Conservation (phyloP, 257 asterid species). For the Forsythia viridissima region DNA sequence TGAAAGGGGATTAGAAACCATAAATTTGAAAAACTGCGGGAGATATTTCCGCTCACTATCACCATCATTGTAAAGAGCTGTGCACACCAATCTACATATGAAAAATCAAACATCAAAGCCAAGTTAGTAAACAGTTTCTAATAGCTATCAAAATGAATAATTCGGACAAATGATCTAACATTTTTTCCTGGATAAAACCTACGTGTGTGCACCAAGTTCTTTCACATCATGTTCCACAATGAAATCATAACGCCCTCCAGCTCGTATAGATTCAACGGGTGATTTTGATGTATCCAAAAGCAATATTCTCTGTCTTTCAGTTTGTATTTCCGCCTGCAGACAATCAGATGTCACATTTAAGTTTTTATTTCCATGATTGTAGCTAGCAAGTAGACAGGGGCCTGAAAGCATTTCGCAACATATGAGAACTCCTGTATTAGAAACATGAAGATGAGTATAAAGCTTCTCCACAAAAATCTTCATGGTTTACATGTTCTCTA, state of each 20-base stretch:
- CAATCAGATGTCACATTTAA: slow-evolving; percentile 29
- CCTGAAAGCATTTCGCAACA: background rate
- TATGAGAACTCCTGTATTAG: slow-evolving; percentile 8
- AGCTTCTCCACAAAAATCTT: background rate
- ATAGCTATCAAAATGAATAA: background rate
- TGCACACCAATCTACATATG: slow-evolving; percentile 79
- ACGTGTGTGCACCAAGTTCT: slow-evolving; percentile 99
- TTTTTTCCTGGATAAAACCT: slow-evolving; percentile 33
- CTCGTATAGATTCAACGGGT: slow-evolving; percentile 91
- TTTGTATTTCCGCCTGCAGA: slow-evolving; percentile 93
- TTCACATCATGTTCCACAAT: slow-evolving; percentile 98
- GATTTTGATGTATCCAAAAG: slow-evolving; percentile 91
- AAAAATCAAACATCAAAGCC: slow-evolving; percentile 23
- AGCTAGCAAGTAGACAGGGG: slow-evolving; percentile 22
- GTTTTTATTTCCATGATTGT: slow-evolving; percentile 14
- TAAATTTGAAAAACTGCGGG: slow-evolving; percentile 96
- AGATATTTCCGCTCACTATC: slow-evolving; percentile 93
- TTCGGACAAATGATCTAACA: background rate
- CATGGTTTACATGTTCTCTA: slow-evolving; percentile 10
- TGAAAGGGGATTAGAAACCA: slow-evolving; percentile 93
- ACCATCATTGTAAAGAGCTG: slow-evolving; percentile 90
- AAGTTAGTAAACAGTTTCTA: slow-evolving; percentile 22
- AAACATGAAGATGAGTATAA: background rate
- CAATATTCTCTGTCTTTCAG: slow-evolving; percentile 92
- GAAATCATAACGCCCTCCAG: slow-evolving; percentile 97